phyloP scores from a whole-genome alignment of 2,329 filamentous ascomycete species.

The Colletotrichum scovillei region DNA sequence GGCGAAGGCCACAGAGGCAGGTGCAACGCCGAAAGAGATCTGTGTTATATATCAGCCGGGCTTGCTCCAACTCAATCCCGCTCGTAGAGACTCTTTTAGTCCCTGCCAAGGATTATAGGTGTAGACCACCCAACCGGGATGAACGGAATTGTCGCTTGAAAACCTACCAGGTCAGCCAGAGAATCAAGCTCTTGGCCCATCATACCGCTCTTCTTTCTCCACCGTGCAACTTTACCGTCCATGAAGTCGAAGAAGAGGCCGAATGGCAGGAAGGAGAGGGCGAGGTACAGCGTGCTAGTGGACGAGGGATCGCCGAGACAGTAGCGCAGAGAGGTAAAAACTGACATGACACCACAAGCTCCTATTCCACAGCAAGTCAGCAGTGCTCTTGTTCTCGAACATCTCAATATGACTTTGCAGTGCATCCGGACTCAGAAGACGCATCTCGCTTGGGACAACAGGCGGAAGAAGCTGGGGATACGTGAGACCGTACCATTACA shows the following conservation, averaged over 20 bases:
- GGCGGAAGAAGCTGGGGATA: not conserved
- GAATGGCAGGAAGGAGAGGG: slow-evolving; percentile 88
- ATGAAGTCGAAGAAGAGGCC: slow-evolving; percentile 98
- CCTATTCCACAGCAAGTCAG: slow-evolving; percentile 26
- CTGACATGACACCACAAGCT: slow-evolving; percentile 87
- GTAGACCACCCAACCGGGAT: not conserved
- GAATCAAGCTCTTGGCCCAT: slow-evolving; percentile 99
- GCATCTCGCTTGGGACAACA: not conserved
- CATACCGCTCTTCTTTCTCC: slow-evolving; percentile 95
- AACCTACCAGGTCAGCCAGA: slow-evolving; percentile 86
- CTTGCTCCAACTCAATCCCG: not conserved
- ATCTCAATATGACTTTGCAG: too few species aligned
- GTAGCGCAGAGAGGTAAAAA: slow-evolving; percentile 95
- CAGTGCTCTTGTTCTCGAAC: not conserved
- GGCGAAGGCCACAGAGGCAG: slow-evolving; percentile 87
- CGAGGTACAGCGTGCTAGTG: slow-evolving; percentile 79
- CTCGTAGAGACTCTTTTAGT: not conserved
- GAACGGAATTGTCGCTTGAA: not conserved
- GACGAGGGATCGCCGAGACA: slow-evolving; percentile 78
- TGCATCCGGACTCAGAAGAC: not conserved
- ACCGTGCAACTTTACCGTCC: slow-evolving; percentile 95
- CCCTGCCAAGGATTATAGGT: not conserved
- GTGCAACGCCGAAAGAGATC: slow-evolving; percentile 96
- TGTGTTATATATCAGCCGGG: slow-evolving; percentile 48
- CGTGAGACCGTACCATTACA: slow-evolving; percentile 72